Percentiles rank a stretch among this genome's conserved stretches.
Conservation (phyloP, 495 filamentous ascomycete species). For the Bryoglossum gracile region DNA sequence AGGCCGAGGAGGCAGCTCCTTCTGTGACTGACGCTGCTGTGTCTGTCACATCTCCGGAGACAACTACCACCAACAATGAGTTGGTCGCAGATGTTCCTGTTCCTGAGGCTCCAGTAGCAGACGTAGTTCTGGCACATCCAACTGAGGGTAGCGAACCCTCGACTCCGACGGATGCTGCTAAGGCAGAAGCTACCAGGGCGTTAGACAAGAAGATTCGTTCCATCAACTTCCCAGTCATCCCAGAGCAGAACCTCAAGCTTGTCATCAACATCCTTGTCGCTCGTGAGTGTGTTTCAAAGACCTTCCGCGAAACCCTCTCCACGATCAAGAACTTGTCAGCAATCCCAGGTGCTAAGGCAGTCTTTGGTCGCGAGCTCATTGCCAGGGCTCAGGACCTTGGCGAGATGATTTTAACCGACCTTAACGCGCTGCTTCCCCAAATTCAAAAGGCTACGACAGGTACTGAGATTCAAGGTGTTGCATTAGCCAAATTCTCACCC, state of each 20-base stretch:
- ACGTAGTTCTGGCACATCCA: slow-evolving; percentile 14
- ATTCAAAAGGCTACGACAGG: slow-evolving; percentile 81
- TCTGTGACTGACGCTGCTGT: slow-evolving; percentile 17
- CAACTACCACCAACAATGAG: slow-evolving; percentile 18
- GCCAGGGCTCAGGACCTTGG: slow-evolving; percentile 76
- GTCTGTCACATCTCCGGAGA: slow-evolving; percentile 19
- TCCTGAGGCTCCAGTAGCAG: slow-evolving; percentile 6
- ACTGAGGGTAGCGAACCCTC: slow-evolving; percentile 32
- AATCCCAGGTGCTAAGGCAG: slow-evolving; percentile 80
- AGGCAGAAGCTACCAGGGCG: slow-evolving; percentile 27
- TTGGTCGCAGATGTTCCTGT: slow-evolving; percentile 11
- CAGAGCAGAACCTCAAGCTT: slow-evolving; percentile 80
- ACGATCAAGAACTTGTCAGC: slow-evolving; percentile 96
- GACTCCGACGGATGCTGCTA: slow-evolving; percentile 42
- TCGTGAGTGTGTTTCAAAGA: slow-evolving; percentile 92
- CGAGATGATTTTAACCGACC: slow-evolving; percentile 71
- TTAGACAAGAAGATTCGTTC: slow-evolving; percentile 60
- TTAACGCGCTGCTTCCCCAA: slow-evolving; percentile 80
- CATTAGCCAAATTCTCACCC: slow-evolving; percentile 91
- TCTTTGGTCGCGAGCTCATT: slow-evolving; percentile 88
- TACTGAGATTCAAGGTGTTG: slow-evolving; percentile 90
- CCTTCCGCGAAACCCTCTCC: slow-evolving; percentile 91
- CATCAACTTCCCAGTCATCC: slow-evolving; percentile 77
- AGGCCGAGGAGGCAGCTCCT: slow-evolving; percentile 51
- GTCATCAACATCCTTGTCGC: slow-evolving; percentile 95